phyloP scores from a whole-genome alignment of 495 filamentous ascomycete genomes.

The Penicillium pancosmium region DNA sequence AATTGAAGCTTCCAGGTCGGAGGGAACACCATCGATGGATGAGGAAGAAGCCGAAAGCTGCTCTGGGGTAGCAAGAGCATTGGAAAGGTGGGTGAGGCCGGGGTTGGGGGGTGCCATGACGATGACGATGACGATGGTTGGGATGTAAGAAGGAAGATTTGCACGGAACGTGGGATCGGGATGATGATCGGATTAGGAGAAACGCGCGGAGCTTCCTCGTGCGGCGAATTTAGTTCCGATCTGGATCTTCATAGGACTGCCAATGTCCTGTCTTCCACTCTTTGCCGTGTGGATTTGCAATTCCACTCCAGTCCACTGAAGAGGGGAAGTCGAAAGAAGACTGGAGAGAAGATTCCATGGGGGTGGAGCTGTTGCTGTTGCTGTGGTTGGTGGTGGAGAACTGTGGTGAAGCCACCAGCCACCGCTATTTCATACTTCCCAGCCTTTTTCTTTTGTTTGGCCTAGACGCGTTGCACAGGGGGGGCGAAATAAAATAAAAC shows the following conservation, averaged over 20 bases:
- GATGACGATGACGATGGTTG: not conserved
- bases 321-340: constrained; percentile 1
- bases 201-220: not conserved
- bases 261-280: too few species aligned
- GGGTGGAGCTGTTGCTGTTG: constrained; percentile 15
- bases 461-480: constrained; percentile 9
- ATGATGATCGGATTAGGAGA: too few species aligned
- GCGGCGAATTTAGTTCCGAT: too few species aligned
- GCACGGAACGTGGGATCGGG: constrained; percentile 14
- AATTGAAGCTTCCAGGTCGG: constrained; percentile 72
- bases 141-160: constrained; percentile 5
- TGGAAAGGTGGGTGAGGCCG: constrained; percentile 65
- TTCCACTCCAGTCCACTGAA: too few species aligned
- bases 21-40: constrained; percentile 69
- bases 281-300: too few species aligned
- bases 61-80: constrained; percentile 80
- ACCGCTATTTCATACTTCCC: constrained; percentile 33
- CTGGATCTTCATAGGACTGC: too few species aligned
- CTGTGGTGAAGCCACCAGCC: constrained; percentile 18
- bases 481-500: constrained; percentile 4
- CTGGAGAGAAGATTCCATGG: constrained; percentile 15
- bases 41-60: constrained; percentile 75
- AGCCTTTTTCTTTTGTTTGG: constrained; percentile 29
- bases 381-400: constrained; percentile 6
- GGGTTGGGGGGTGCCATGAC: constrained; percentile 30